Conservation (phyloP, 345 rosid genomes). For the Brassica carinata region DNA sequence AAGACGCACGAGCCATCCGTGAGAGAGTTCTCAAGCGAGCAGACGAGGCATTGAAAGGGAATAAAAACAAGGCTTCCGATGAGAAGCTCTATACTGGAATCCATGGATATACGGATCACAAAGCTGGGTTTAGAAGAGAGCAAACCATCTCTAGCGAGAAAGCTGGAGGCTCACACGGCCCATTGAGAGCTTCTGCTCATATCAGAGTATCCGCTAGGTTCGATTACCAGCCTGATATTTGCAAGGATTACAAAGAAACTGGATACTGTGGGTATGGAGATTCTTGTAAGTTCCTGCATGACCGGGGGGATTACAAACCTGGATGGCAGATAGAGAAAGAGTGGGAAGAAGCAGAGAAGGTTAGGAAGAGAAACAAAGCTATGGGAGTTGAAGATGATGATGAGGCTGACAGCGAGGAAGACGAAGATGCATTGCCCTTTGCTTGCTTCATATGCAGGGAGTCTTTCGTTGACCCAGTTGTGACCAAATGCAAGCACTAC, state of each 20-base stretch:
- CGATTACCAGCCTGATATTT: slow-evolving; percentile 90
- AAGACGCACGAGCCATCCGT: slow-evolving; percentile 80
- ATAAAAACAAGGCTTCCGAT: slow-evolving; percentile 41
- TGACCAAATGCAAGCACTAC: slow-evolving; percentile 86
- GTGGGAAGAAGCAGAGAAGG: slow-evolving; percentile 89
- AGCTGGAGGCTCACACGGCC: slow-evolving; percentile 93
- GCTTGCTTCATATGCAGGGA: slow-evolving; percentile 87
- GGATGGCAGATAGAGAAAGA: slow-evolving; percentile 94
- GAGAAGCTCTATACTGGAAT: slow-evolving; percentile 80
- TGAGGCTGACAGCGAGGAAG: slow-evolving; percentile 46
- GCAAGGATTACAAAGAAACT: slow-evolving; percentile 93
- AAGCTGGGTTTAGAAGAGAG: slow-evolving; percentile 92
- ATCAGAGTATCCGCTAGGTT: slow-evolving; percentile 87
- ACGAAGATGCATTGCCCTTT: slow-evolving; percentile 68
- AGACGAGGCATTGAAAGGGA: slow-evolving; percentile 69
- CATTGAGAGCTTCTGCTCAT: slow-evolving; percentile 93
- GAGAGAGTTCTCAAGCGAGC: slow-evolving; percentile 77
- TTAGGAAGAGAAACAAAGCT: slow-evolving; percentile 76
- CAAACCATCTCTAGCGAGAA: slow-evolving; percentile 85
- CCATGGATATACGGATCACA: slow-evolving; percentile 82
- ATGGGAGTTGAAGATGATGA: slow-evolving; percentile 60
- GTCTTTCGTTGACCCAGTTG: slow-evolving; percentile 78
- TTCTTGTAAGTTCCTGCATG: slow-evolving; percentile 88
- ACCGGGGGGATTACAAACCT: slow-evolving; percentile 87
- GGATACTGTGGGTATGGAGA: slow-evolving; percentile 96